Evolutionary conservation across 2,329 filamentous ascomycete species (phyloP), one percentile per base, ranked within the genome.

Genomic region (Volutella citrinella): DNA sequence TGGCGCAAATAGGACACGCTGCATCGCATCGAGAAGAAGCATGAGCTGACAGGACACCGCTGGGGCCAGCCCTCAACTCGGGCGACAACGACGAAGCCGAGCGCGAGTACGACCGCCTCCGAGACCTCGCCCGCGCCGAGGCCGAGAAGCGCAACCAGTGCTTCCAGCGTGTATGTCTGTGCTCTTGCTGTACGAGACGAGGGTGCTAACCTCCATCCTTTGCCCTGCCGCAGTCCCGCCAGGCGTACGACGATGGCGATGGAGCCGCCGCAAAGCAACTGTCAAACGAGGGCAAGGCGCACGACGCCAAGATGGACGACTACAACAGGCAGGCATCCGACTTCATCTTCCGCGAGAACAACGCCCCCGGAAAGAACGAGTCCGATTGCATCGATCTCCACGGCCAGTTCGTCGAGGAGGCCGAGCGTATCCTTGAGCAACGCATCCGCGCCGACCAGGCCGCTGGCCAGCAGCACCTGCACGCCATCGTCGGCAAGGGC

Each of bases 341-440:
- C 39, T 95, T 78, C 63, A 97, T 97, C 59, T 96, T 98, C 70
- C 83, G 89, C 24, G 88, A 91, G 66, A 96, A 96, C 70, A 97
- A 97, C 59, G 82, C 86, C 14, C 62, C 71, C 4, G 86, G 80
- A 13, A 80, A 84, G 42, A 84, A 95, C 9, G 74, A 78, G 12
- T 70, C 71, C 24, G 91, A 97, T 63, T 88, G 85, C 8, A 90
- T 98, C 51, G 93, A 98, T 65, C 72, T 98, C 29, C 93, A 98
- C 61, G 93, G 93, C 4, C 85, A 94, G 57, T 96, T 84, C 54
- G 90, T 95, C 39, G 87, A 95, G 59, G 93, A 97, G 68, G 93
- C 93, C 6, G 89, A 95, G 69, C 78, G 87, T 45, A 93, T 96
- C 37, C 70, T 97, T 15, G 87, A 91, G 66, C 74, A 87, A 63